Percentiles rank a stretch among this genome's conserved stretches.
Evolutionary conservation across 2,329 filamentous ascomycete genomes (phyloP).

Genomic region (Sclerotiophoma versabilis): DNA sequence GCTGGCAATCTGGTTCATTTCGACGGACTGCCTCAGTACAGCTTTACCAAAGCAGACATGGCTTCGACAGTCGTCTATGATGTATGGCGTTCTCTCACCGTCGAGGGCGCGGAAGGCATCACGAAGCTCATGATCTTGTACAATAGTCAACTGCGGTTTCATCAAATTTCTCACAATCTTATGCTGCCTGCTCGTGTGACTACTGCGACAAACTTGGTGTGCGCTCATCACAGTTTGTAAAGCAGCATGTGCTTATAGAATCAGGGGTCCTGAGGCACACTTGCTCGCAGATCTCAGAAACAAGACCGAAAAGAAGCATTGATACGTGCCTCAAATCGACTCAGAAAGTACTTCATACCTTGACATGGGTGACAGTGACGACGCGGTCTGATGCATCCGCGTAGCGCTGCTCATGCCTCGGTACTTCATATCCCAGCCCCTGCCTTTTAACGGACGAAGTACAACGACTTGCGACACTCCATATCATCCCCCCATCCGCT

Average conservation of each 20-base stretch:
- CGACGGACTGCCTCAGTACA: conserved; percentile 34
- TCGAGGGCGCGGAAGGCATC: conserved; percentile 40
- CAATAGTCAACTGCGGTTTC: conserved; percentile 48
- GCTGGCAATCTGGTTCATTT: conserved; percentile 35
- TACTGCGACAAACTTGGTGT: not conserved
- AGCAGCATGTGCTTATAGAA: too few relatives aligned
- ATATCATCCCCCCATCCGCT: not conserved
- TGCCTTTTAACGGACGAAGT: not conserved
- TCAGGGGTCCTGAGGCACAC: too few relatives aligned
- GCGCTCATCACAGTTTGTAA: not conserved
- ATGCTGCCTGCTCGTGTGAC: not conserved
- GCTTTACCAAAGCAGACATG: conserved; percentile 32
- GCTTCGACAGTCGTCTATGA: conserved; percentile 34
- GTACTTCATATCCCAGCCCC: conserved; percentile 29
- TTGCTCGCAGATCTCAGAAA: too few relatives aligned
- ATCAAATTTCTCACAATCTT: conserved; percentile 31
- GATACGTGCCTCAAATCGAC: too few relatives aligned
- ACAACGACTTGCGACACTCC: not conserved
- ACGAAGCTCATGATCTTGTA: conserved; percentile 49
- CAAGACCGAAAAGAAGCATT: not conserved
- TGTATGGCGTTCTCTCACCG: conserved; percentile 41
- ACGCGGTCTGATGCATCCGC: conserved; percentile 10
- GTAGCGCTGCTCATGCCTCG: conserved; percentile 35
- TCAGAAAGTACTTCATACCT: not conserved
- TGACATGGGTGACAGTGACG: not conserved